phyloP scores from a whole-genome alignment of 1,284 basidiomycete species.

The Austroboletus rostrupii region DNA sequence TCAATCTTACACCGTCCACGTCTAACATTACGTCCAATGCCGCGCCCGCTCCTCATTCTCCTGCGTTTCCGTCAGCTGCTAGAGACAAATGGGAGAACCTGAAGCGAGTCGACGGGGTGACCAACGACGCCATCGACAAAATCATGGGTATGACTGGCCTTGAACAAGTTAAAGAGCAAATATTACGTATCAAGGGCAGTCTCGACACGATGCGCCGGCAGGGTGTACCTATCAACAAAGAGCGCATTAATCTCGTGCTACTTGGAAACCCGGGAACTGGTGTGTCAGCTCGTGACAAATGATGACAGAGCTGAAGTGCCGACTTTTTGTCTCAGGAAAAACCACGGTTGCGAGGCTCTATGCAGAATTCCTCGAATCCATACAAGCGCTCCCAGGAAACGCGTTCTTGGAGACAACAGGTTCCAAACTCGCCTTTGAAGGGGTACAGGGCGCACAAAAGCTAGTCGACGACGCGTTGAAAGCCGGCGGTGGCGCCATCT shows the following conservation, averaged over 20 bases:
- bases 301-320: background rate
- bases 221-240: conserved; percentile 41
- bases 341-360: conserved; percentile 65
- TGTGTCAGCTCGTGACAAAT: conserved; percentile 17
- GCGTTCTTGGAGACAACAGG: conserved; percentile 61
- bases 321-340: conserved; percentile 45
- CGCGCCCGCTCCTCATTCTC: conserved; percentile 8
- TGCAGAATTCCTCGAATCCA: conserved; percentile 54
- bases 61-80: conserved; percentile 31
- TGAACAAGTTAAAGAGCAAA: conserved; percentile 50
- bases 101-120: conserved; percentile 44
- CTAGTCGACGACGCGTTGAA: conserved; percentile 44
- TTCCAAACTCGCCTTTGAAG: conserved; percentile 52
- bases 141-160: conserved; percentile 60
- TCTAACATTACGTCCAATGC: background rate
- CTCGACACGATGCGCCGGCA: conserved; percentile 49
- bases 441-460: conserved; percentile 49
- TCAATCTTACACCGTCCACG: background rate
- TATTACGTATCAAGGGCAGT: conserved; percentile 47
- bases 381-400: conserved; percentile 50
- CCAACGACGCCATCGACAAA: conserved; percentile 44
- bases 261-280: conserved; percentile 65
- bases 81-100: conserved; percentile 46
- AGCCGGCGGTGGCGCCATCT: conserved; percentile 58
- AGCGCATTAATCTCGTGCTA: conserved; percentile 52